These are phyloP conservation scores for Scutellaria minor DNA, from an alignment of 257 asterid genomes.

Conservation along the genomic window DNA sequence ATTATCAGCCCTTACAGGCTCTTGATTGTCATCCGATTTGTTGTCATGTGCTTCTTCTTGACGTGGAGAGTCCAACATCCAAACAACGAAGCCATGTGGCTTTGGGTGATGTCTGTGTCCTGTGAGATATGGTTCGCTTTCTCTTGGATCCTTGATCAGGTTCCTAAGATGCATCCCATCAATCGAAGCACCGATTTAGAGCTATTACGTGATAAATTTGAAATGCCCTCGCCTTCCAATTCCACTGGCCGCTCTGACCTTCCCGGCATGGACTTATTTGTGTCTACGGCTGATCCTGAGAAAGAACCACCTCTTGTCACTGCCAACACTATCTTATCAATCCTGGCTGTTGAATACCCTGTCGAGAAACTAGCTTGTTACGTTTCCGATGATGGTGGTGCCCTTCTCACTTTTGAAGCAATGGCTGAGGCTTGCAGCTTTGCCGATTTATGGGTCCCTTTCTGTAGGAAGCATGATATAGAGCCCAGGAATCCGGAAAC, in stretches of 20 bases:
- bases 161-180: constrained; percentile 56
- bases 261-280: constrained; percentile 63
- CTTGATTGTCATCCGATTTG: constrained; percentile 44
- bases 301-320: constrained; percentile 68
- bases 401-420: constrained; percentile 69
- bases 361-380: constrained; percentile 67
- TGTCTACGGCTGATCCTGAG: constrained; percentile 72
- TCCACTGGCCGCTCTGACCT: constrained; percentile 64
- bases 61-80: constrained; percentile 62
- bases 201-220: constrained; percentile 54
- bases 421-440: constrained; percentile 79
- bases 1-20: constrained; percentile 82
- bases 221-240: constrained; percentile 53
- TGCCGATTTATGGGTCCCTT: constrained; percentile 71
- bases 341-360: constrained; percentile 61
- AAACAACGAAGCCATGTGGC: constrained; percentile 64
- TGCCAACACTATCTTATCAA: constrained; percentile 64
- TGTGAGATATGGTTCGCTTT: constrained; percentile 74
- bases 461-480: constrained; percentile 60
- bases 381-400: constrained; percentile 68
- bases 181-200: constrained; percentile 46
- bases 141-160: constrained; percentile 69
- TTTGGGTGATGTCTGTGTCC: constrained; percentile 58
- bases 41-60: constrained; percentile 52
- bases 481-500: constrained; percentile 68